Base-by-base conservation (phyloP, 2,329 filamentous ascomycete genomes). In the Curvularia lunata region DNA sequence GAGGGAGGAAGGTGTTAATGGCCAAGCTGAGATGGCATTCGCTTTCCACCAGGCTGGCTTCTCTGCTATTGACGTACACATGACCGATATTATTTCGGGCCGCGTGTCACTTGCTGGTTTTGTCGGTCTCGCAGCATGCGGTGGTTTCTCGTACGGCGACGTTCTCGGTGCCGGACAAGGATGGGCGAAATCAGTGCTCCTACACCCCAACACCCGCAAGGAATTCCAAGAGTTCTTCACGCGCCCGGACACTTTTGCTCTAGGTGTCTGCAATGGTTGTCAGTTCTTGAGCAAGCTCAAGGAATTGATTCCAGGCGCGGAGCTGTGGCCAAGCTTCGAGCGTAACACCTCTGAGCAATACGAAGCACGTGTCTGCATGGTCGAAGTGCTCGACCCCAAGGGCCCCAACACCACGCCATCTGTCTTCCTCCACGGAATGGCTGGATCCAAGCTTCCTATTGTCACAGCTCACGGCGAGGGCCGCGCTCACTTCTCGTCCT, bases 261-360 rank as follows among this genome's bases (percentile, higher is more conserved):
- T 99, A 0, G 95, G 95, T 68, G 92, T 98, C 32, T 98, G 95
- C 84, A 99, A 99, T 75, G 95, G 95, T 49, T 98, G 95, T 75
- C 95, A 99, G 78, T 96, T 98, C 86, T 82, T 98, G 40, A 90
- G 90, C 5, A 87, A 92, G 49, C 81, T 96, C 40, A 91, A 91
- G 72, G 87, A 89, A 58, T 82, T 97, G 52, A 96, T 97, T 62
- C 93, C 92, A 0, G 93, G 92, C n/a, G 87, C 92, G 0, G 77
- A 81, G 64, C 80, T 85, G 69, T 97, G 93, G 92, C 93, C 92
- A 2, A 90, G 85, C 23, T 97, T 97, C 77, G 89, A 94, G 57
- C 84, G 90, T 58, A 98, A 98, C 77, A 80, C 84, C 49, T 91
- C 88, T 72, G 88, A 94, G 75, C 93, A 97, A 79, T 97, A 97